These are phyloP conservation scores for Colletotrichum somersetense DNA, from an alignment of 2,329 filamentous ascomycete species.

Conservation along the genomic window DNA sequence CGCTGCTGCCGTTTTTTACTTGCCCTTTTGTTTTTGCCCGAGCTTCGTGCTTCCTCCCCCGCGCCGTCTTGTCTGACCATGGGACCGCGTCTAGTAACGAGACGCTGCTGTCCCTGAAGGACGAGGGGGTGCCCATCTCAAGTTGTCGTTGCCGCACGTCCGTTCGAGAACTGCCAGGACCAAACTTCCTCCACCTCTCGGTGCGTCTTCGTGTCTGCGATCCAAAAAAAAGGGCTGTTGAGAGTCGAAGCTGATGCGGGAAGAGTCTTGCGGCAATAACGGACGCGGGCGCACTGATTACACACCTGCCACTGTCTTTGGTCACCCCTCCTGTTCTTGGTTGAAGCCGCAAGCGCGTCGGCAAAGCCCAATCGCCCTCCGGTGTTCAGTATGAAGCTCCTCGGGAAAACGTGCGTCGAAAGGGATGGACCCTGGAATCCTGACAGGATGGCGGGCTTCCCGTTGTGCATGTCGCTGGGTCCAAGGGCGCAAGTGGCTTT, in stretches of 20 bases:
- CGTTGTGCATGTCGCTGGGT: conserved; percentile 8
- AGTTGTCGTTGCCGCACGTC: neutral
- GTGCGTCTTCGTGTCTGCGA: no score
- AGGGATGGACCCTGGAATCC: conserved; percentile 8
- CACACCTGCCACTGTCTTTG: neutral
- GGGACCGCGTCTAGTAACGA: neutral
- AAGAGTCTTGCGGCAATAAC: neutral
- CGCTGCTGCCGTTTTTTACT: neutral
- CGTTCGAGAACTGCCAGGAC: neutral
- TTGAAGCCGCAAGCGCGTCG: neutral
- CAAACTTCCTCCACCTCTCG: neutral
- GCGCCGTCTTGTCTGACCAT: neutral
- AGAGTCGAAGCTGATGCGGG: neutral
- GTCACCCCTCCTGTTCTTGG: neutral
- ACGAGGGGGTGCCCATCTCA: neutral
- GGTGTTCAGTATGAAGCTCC: neutral
- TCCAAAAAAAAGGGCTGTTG: no score
- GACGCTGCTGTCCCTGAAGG: neutral
- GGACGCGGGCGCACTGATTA: neutral
- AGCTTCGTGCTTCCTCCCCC: neutral
- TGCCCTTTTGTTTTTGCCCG: neutral
- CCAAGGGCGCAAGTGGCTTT: conserved; percentile 4
- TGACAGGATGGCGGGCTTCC: conserved; percentile 2
- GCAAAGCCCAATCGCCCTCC: no score
- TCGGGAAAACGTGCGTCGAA: neutral